Evolutionary conservation across 2,329 filamentous ascomycete species (phyloP), one percentile per base, ranked within the genome.

Genomic region (Penicillium palitans): DNA sequence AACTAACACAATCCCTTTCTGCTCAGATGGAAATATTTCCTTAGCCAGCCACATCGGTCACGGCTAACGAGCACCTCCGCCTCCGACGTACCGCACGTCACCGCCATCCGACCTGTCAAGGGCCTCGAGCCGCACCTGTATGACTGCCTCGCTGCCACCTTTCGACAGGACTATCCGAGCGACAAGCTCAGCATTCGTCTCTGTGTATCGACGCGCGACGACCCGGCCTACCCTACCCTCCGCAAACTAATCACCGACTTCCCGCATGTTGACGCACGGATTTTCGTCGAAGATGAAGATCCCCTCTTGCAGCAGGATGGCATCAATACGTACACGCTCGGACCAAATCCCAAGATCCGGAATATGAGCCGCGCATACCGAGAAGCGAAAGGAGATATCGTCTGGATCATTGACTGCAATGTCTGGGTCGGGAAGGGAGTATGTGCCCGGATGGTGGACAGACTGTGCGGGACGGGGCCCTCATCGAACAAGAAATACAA

Each of bases 321-420:
- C 12, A 82, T 81, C 53, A 76, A 81, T 47, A 68, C 76, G 50
- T 76, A 83, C 61, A 82, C 85, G 57, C 82, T 98, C 57, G 96
- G 96, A 0, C 95, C 95, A 1, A 99, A 99, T 70, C 95, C 95
- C n/a, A 99, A 99, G 80, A 96, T 99, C 67, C 84, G 95, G 51
- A 99, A 99, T 73, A 91, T 98, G 81, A 97, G 93, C 72, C 85
- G 91, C 44, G 93, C 91, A 2, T 99, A 97, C 72, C 81, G 92
- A 29, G 93, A 98, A 71, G 91, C 92, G 2, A 88, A 88, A 63
- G 89, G 90, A 1, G 92, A 97, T 70, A 83, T 98, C 27, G 82
- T 99, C 24, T 99, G 95, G 95, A 88, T 97, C 51, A 84, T 96
- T 21, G 95, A 99, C 76, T 97, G 93, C 79, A 99, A 99, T 70